Base-by-base conservation (phyloP, 176 grass and related monocot species). In the Alloteropsis semialata region DNA sequence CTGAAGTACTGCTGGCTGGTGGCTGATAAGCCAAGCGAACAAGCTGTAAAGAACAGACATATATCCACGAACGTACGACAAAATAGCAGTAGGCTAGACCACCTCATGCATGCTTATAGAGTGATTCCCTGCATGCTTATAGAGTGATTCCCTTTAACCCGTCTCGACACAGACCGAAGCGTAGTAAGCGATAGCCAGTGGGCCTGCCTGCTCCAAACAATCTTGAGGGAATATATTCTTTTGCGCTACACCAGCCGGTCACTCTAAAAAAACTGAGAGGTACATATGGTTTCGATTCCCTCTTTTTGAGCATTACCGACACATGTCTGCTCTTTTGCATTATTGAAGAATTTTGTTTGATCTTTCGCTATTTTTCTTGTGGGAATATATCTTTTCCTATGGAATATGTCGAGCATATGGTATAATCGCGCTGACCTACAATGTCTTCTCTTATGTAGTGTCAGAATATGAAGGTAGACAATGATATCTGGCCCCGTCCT, bases 171-270 rank as follows among this genome's bases (percentile, higher is more conserved):
- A 62, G 43, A 51, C 42, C 42, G 6, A 16, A 66, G 45, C 30
- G 61, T 46, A 17, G 61, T 46, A 17, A 15, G 17, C n/a, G 45
- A 24, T 38, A 53, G 44, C 32, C 16, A 53, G 19, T 29, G 8
- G 25, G 54, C 6, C 6, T 8, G 5, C 30, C 32, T 49, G 54
- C 42, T 79, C 65, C 43, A 11, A 30, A 79, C 55, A 61, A 72
- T 33, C 32, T 32, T 71, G 66, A 63, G 32, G 32, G 84, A 86
- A 80, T 38, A 80, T 86, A 74, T 86, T 81, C 76, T 25, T 16
- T 12, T 2, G 3, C 5, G 8, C 7, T 10, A 36, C 34, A 36
- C 34, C 5, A 15, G 73, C 2, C 24, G 16, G 19, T 29, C 45
- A 67, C 45, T 55, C 37, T 10, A 59, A 32, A 29, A 32, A 29